Base-by-base conservation (phyloP, 2,329 filamentous ascomycete species). In the Neonectria ditissima region DNA sequence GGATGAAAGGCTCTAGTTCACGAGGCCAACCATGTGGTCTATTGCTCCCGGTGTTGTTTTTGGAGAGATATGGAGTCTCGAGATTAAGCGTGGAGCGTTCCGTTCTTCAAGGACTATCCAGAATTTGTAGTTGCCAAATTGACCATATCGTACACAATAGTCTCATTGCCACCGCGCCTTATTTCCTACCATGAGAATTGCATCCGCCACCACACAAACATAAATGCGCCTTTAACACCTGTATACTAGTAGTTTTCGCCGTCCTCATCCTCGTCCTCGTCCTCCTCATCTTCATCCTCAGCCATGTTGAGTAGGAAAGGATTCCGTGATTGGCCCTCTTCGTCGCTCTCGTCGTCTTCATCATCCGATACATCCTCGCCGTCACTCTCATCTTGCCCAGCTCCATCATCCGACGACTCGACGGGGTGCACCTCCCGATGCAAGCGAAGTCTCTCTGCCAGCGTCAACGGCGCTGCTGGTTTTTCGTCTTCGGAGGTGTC, bases 231-330 rank as follows among this genome's bases (percentile, higher is more conserved):
- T 10, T 10, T 14, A 60, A 44, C 65, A 39, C 65, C 65, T n/a
- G 62, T 61, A 45, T 69, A 68, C 54, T 65, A 68, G 5, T 69
- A 58, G 37, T 65, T 54, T 20, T 59, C 62, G 10, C 43, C 44
- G 4, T 65, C 50, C 0, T 74, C 71, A 2, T 66, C 71, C n/a
- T 71, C 72, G 8, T 71, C 73, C 2, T 75, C 74, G 1, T 74
- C 73, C 32, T 79, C 78, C 10, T 71, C 73, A 2, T 75, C 74
- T 2, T 74, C 73, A 37, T 79, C 79, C 2, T 74, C 76, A 0
- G 78, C 78, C 75, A 79, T 77, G 18, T 68, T 67, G 47, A 74
- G 69, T 7, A 79, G 63, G 26, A 78, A 69, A 1, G 68, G 76
- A 18, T 73, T 63, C 44, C 65, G 66, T 28, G 64, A 70, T 1